Evolutionary conservation across 2,329 filamentous ascomycete species (phyloP).

Genomic region (Erysiphe pulchra): DNA sequence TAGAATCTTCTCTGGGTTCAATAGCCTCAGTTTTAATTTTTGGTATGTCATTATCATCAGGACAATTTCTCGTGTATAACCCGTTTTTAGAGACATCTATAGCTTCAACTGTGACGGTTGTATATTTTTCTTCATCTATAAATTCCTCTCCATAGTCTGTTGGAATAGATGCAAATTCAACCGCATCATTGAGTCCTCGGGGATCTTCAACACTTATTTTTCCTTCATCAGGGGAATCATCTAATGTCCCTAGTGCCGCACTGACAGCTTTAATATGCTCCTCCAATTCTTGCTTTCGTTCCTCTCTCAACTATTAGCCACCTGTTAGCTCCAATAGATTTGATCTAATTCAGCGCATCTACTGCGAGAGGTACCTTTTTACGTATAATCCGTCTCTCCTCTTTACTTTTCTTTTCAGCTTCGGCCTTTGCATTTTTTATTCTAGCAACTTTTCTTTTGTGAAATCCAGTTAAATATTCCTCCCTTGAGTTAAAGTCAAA

Average conservation of each 20-base stretch:
- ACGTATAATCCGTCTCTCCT: conserved; percentile 49
- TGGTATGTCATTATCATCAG: conserved; percentile 10
- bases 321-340: not conserved
- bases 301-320: conserved; percentile 44
- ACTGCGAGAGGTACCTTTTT: conserved; percentile 36
- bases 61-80: conserved; percentile 16
- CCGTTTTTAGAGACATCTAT: conserved; percentile 59
- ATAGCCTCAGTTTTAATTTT: conserved; percentile 1
- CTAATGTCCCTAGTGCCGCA: conserved; percentile 18
- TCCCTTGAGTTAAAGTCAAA: conserved; percentile 61
- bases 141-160: conserved; percentile 76
- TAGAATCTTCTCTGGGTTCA: conserved; percentile 12
- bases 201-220: conserved; percentile 33
- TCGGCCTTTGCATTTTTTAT: conserved; percentile 66
- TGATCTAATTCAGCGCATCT: not conserved
- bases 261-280: conserved; percentile 59
- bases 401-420: conserved; percentile 47
- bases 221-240: conserved; percentile 21
- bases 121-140: conserved; percentile 86
- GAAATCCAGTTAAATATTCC: conserved; percentile 86
- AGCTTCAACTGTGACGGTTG: conserved; percentile 78
- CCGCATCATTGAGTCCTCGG: not conserved
- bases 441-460: conserved; percentile 76
- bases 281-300: conserved; percentile 58
- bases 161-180: conserved; percentile 14